Evolutionary conservation across 768 basidiomycete genomes (phyloP).

Genomic region (Rhodosporidiobolus sp.): DNA sequence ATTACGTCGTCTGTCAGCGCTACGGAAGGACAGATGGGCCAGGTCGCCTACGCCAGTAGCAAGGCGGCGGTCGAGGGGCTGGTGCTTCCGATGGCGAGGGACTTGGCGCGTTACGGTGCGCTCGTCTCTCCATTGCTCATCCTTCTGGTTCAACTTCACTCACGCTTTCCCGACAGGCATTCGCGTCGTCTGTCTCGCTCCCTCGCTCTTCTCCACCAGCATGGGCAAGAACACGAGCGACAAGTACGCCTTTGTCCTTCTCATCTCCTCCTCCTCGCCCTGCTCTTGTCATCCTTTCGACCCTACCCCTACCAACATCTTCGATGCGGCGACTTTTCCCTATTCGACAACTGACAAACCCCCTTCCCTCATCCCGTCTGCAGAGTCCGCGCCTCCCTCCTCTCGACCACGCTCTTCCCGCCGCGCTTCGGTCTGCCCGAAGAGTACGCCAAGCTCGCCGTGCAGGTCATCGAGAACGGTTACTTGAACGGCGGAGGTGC

Average conservation of each 20-base stretch:
- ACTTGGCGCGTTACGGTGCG: slow-evolving; percentile 51
- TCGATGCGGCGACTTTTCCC: too few relatives aligned
- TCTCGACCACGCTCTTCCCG: slow-evolving; percentile 48
- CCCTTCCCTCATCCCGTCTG: neutral
- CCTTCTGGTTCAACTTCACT: neutral
- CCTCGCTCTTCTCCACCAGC: slow-evolving; percentile 57
- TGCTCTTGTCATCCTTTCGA: neutral
- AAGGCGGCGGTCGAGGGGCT: slow-evolving; percentile 62
- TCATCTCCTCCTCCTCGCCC: slow-evolving; percentile 9
- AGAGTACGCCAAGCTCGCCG: slow-evolving; percentile 58
- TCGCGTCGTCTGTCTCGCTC: slow-evolving; percentile 57
- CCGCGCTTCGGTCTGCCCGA: slow-evolving; percentile 54
- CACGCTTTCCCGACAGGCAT: slow-evolving; percentile 41
- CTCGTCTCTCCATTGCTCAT: neutral
- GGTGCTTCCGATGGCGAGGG: slow-evolving; percentile 63
- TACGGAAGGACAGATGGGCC: slow-evolving; percentile 55
- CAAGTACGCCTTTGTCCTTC: slow-evolving; percentile 45
- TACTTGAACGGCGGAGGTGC: slow-evolving; percentile 56
- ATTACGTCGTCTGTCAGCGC: slow-evolving; percentile 28
- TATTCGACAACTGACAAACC: too few relatives aligned
- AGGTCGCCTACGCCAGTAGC: slow-evolving; percentile 58
- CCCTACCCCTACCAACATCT: too few relatives aligned
- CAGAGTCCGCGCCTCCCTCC: slow-evolving; percentile 10
- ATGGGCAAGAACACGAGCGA: slow-evolving; percentile 48
- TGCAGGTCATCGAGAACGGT: slow-evolving; percentile 56